Evolutionary conservation across 257 asterid genomes (phyloP), one percentile per base, ranked within the genome.

Genomic region (Orobanche coerulescens): DNA sequence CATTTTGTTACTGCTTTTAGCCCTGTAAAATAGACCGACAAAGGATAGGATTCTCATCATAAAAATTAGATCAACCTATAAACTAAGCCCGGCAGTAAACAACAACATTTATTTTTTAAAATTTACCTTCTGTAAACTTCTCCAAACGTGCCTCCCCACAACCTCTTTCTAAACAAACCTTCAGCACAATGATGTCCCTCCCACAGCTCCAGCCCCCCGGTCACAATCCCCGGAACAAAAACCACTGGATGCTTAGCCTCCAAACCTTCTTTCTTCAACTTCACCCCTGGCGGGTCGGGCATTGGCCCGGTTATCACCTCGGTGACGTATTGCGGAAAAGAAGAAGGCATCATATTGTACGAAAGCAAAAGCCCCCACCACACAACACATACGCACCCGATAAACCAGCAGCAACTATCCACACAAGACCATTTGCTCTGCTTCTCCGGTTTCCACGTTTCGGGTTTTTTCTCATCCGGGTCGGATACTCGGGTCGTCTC

Each of bases 61-160:
- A 2, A 8, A 13, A 40, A 39, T 6, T 18, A 13, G 10, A 24
- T 20, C 15, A 4, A 49, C 25, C 22, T 20, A 52, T n/a, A 50
- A 73, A 62, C 15, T 33, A 55, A 55, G 20, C 46, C 55, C 31
- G 25, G 23, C 61, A 31, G 58, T 28, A 51, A 13, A 23, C 25
- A 66, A 25, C 4, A 1, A 0, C 0, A 23, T 8, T 8, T 30
- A 6, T 14, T 64, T 39, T 16, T 28, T 23, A 18, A n/a, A n/a
- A 8, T 54, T 57, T 71, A 77, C 97, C 97, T 90, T 76, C 66
- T 90, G 74, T 87, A 90, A 48, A 90, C 67, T 51, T 90, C 97
- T 61, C 97, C 97, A 67, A 90, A 90, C 4, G 92, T 87, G 69
- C 97, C 97, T 42, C 97, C 97, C 98, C 98, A 92, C 14, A 92